Evolutionary conservation across 192 early-diverging fungal species (phyloP), one percentile per base, ranked within the genome.

Genomic region (Umbelopsis sp.): DNA sequence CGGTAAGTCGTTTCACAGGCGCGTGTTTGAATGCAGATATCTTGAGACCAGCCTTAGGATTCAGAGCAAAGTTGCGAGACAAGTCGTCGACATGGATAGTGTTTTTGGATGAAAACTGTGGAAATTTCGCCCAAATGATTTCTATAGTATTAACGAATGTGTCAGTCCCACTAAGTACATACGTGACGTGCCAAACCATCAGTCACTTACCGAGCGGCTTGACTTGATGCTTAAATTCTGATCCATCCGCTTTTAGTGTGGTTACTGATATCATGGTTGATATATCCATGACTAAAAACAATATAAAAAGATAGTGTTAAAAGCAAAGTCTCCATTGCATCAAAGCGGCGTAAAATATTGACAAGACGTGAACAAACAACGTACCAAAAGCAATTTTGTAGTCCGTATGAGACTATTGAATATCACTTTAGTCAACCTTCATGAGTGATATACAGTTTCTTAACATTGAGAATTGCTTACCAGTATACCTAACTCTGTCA

Each of bases 41-140:
- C 74, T 90, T 89, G 20, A 93, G 73, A 6, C 90, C 90, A 23
- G 81, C 84, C 58, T 85, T 82, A 33, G 83, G 83, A 64, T 93
- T 93, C 71, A 93, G 83, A 0, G 89, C 89, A 86, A 93, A 93
- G 66, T 93, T 93, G 16, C 90, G 79, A 22, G 83, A 79, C 72
- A 93, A 67, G 50, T 93, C 91, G 64, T 93, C 91, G 3, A 93
- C 72, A 49, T 93, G 91, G 20, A 91, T 80, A 0, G 91, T 93
- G 71, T 91, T 90, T 10, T 72, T 70, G 6, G 68, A 68, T 18
- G 65, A 68, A 46, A 80, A 90, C 61, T 81, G 75, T 0, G 85
- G 84, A 27, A 88, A 87, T 69, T 84, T 76, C 41, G 76, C n/a
- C 83, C 85, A 88, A 16, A 90, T 90, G 49, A 88, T 82, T 66